Evolutionary conservation across 176 grass and related monocot species (phyloP), one percentile per base, ranked within the genome.

Genomic region (Phyllostachys edulis): DNA sequence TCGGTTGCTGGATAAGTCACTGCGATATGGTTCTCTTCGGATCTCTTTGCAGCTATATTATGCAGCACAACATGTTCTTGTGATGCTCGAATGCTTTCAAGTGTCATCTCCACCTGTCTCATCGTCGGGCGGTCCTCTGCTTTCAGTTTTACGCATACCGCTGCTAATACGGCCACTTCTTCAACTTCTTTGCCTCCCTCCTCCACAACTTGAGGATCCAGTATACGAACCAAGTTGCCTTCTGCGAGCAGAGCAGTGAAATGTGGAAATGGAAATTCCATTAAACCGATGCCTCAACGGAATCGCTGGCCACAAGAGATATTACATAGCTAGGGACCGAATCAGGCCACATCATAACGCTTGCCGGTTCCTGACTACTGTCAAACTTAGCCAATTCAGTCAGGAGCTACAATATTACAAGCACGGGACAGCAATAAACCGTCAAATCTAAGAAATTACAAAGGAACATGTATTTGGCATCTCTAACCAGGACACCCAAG

Each of bases 41-140:
- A 17, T 52, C 39, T 51, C 17, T 39, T 29, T 37, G 3, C 5
- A 15, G 6, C 45, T 34, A 39, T 11, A 39, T 39, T 24, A 3
- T 15, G 29, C 46, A 39, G 45, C 67, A 15, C 6, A 29, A 29
- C 9, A n/a, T 13, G 20, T 6, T 49, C 17, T 27, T 4, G 50
- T 5, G 41, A 47, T 38, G 61, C 42, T 7, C 66, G 61, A 24
- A 68, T 17, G 4, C 47, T 23, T 60, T 82, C 23, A 13, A 82
- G 51, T 5, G 17, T 24, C 24, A 60, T 80, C 56, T 78, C 76
- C 17, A 78, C 76, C 8, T 78, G 60, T 34, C 76, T 64, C 59
- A 64, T 78, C 0, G 41, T 78, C 3, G 54, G 74, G 17, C 87
- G 80, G 1, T 73, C 50, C 63, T 89, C 87, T 55, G 54, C 73